These are phyloP conservation scores for Forsythia suspensa DNA, from an alignment of 257 asterid species.

Conservation along the genomic window DNA sequence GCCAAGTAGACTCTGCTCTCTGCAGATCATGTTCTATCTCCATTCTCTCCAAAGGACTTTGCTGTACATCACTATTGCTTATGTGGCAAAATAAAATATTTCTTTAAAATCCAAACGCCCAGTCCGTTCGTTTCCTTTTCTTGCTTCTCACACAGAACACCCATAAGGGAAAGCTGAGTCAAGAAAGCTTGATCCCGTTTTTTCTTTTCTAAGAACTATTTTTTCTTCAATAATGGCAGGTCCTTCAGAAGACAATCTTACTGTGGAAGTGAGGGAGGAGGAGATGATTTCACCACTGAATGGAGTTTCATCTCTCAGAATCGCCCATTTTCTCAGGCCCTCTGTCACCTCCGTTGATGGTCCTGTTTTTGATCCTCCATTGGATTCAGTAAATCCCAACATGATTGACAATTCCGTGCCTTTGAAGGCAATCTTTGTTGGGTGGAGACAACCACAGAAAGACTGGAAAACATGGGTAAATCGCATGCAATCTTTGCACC, in stretches of 20 bases:
- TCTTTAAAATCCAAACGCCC: too few relatives aligned
- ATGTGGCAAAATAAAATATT: too few relatives aligned
- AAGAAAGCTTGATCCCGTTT: not conserved
- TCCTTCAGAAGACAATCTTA: not conserved
- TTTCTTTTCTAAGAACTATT: not conserved
- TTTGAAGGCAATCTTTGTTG: not conserved
- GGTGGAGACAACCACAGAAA: not conserved
- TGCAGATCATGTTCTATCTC: too few relatives aligned
- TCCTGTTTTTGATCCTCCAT: not conserved
- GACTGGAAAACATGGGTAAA: slow-evolving; percentile 1
- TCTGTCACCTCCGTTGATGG: not conserved
- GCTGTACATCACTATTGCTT: too few relatives aligned
- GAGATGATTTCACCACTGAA: not conserved
- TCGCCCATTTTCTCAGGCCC: not conserved
- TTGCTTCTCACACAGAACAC: not conserved
- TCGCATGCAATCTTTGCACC: not conserved
- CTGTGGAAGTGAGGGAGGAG: not conserved
- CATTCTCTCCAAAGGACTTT: too few relatives aligned
- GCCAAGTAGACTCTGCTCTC: too few relatives aligned
- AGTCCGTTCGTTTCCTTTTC: too few relatives aligned
- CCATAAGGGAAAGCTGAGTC: not conserved
- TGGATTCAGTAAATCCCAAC: not conserved
- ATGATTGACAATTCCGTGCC: not conserved
- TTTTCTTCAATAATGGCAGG: not conserved
- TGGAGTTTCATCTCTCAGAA: not conserved